Percentiles rank a stretch among this genome's conserved stretches.
Conservation (phyloP, 129 eudicot species). For the Centaurea solstitialis region DNA sequence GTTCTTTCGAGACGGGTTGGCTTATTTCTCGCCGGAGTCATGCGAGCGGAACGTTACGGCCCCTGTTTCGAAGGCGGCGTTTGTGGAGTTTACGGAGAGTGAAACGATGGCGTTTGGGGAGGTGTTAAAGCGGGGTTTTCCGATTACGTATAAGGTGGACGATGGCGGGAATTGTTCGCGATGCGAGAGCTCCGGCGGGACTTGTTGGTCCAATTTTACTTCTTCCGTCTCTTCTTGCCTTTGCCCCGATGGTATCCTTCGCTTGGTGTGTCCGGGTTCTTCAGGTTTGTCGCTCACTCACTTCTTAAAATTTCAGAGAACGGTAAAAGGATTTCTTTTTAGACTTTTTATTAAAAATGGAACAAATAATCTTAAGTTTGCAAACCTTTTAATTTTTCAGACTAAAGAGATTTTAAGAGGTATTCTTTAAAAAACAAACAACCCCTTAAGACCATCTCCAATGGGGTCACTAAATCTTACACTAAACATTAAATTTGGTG, state of each 20-base stretch:
- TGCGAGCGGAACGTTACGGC: neutral
- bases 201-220: slow-evolving; percentile 14
- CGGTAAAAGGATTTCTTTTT: no score
- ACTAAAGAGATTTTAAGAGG: no score
- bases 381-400: no score
- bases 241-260: neutral
- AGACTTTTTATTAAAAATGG: no score
- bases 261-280: neutral
- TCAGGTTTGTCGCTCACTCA: neutral
- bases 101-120: neutral
- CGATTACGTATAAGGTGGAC: slow-evolving; percentile 1
- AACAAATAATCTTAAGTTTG: no score
- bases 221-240: neutral
- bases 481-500: no score
- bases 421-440: no score
- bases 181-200: slow-evolving; percentile 13
- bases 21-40: neutral
- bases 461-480: no score
- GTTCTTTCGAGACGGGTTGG: neutral
- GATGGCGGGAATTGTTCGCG: neutral
- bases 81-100: slow-evolving; percentile 15
- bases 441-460: no score
- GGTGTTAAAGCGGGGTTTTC: slow-evolving; percentile 6
- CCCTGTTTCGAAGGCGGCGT: slow-evolving; percentile 7
- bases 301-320: no score